Conservation (phyloP, 2,329 filamentous ascomycete genomes). For the Trichoderma simmonsii region DNA sequence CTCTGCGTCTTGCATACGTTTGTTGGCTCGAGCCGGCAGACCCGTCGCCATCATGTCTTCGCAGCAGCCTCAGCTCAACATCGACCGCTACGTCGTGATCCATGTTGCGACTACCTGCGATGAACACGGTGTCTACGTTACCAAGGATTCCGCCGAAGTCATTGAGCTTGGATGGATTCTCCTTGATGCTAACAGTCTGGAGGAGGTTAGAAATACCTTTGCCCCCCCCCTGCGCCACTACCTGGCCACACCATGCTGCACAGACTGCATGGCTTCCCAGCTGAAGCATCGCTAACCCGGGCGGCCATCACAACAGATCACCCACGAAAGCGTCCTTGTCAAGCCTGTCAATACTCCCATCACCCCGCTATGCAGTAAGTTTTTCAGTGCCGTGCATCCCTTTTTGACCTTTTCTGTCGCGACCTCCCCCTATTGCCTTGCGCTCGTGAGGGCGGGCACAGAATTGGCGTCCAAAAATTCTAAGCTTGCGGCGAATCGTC, state of each 20-base stretch:
- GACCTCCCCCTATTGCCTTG: conserved; percentile 6
- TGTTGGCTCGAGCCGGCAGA: conserved; percentile 23
- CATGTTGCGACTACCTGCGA: conserved; percentile 99
- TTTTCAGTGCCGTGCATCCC: conserved; percentile 8
- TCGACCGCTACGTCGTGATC: conserved; percentile 97
- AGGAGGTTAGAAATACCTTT: conserved; percentile 68
- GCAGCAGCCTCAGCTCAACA: conserved; percentile 59
- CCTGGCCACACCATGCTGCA: conserved; percentile 15
- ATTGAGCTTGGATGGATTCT: conserved; percentile 99
- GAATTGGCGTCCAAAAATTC: conserved; percentile 13
- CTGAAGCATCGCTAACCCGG: conserved; percentile 17
- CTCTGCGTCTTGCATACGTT: conserved; percentile 17
- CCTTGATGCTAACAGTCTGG: conserved; percentile 83
- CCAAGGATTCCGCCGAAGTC: conserved; percentile 97
- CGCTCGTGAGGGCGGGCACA: neutral
- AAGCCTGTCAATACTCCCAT: conserved; percentile 99
- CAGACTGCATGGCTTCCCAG: neutral
- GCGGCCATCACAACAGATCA: conserved; percentile 57
- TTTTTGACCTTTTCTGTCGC: neutral
- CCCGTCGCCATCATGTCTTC: conserved; percentile 37
- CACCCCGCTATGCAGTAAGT: conserved; percentile 97
- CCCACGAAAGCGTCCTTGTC: conserved; percentile 93
- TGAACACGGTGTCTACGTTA: conserved; percentile 98
- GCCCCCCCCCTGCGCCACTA: conserved; percentile 13
- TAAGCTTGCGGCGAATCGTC: conserved; percentile 9